A percentile compares a stretch with the other conserved stretches of the same genome.
phyloP scores from a whole-genome alignment of 176 grass and related monocot species.

The Aegilops speltoides region DNA sequence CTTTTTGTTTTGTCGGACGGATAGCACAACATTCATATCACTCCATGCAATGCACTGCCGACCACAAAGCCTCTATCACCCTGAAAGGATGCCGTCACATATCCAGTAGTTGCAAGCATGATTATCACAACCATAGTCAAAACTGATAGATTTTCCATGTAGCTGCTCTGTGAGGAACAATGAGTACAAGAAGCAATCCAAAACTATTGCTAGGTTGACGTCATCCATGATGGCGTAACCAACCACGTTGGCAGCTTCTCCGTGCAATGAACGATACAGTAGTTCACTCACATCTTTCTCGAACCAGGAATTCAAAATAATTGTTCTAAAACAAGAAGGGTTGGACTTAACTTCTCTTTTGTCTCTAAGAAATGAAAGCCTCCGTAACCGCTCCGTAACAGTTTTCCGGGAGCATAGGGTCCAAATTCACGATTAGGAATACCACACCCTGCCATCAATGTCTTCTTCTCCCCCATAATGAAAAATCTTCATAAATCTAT shows the following conservation, averaged over 20 bases:
- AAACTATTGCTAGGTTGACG: background rate
- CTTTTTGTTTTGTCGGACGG: too few species aligned
- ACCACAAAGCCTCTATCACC: too few species aligned
- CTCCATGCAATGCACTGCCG: too few species aligned
- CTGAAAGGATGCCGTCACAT: too few species aligned
- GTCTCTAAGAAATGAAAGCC: background rate
- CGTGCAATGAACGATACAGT: too few species aligned
- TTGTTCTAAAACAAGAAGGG: too few species aligned
- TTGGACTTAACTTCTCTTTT: too few species aligned
- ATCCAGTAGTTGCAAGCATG: slow-evolving; percentile 1
- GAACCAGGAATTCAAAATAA: too few species aligned
- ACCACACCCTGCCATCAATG: background rate
- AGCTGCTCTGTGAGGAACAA: background rate
- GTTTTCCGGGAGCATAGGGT: background rate
- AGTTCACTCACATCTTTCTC: too few species aligned
- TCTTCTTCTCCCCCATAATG: background rate
- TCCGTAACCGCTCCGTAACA: background rate
- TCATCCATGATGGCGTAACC: background rate
- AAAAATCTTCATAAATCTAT: background rate
- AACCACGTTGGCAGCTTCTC: background rate
- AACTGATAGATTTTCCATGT: background rate
- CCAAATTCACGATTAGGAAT: background rate
- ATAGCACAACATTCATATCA: too few species aligned
- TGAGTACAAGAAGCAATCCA: background rate
- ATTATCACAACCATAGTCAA: background rate